These are phyloP conservation scores for Gloeophyllum trabeum DNA, from an alignment of 768 basidiomycete species.

Conservation along the genomic window DNA sequence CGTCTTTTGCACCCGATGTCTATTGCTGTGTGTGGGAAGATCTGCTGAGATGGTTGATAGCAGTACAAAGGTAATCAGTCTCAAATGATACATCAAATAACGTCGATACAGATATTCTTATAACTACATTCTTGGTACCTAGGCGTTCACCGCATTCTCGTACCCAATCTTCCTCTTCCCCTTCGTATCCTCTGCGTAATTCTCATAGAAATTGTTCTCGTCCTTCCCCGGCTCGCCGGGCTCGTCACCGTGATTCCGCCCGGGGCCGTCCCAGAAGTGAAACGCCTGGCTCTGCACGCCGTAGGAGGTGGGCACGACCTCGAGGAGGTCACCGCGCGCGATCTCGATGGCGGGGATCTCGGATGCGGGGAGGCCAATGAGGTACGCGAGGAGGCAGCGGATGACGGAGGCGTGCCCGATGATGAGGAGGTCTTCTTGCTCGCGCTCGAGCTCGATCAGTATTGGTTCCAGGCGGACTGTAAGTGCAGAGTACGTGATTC, in stretches of 20 bases:
- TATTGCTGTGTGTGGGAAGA: no score
- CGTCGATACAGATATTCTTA: no score
- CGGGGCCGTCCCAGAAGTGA: constrained; percentile 89
- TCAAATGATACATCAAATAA: no score
- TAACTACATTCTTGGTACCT: no score
- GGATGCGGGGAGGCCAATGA: constrained; percentile 86
- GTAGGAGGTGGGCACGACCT: constrained; percentile 81
- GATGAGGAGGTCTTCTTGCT: constrained; percentile 90
- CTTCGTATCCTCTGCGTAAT: constrained; percentile 50
- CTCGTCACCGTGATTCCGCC: constrained; percentile 34
- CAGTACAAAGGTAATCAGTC: no score
- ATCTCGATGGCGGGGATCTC: constrained; percentile 98
- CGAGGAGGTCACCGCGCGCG: constrained; percentile 91
- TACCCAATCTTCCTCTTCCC: constrained; percentile 17
- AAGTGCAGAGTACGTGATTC: background rate
- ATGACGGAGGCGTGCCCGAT: constrained; percentile 97
- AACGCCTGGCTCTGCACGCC: constrained; percentile 86
- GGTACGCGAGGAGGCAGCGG: constrained; percentile 86
- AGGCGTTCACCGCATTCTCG: background rate
- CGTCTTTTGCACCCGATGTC: no score
- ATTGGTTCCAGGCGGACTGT: constrained; percentile 91
- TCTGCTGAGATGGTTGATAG: no score
- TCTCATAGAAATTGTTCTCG: constrained; percentile 79
- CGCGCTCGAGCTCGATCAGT: constrained; percentile 88
- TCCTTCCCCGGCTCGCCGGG: constrained; percentile 32